A percentile compares a stretch with the other conserved stretches of the same genome.
Evolutionary conservation across 2,329 filamentous ascomycete species (phyloP).

Genomic region (Pseudocercospora fijiensis): DNA sequence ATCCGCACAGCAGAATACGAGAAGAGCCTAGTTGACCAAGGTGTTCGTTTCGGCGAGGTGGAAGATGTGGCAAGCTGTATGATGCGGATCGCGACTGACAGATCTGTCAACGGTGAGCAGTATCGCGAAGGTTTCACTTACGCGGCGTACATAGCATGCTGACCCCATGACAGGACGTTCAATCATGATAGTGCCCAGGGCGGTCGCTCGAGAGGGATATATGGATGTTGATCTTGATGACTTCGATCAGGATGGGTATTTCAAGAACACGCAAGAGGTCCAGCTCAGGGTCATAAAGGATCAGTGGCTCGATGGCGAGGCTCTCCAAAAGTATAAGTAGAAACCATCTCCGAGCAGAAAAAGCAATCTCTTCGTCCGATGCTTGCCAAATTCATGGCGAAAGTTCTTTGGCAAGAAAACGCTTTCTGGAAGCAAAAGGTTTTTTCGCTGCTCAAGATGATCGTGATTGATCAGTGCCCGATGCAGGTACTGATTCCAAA

Average conservation of each 20-base stretch:
- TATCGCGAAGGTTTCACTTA: not conserved
- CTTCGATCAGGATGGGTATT: not conserved
- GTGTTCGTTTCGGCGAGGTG: conserved; percentile 41
- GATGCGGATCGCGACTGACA: conserved; percentile 32
- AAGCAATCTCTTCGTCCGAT: not conserved
- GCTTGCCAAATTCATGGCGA: not conserved
- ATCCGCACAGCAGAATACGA: conserved; percentile 44
- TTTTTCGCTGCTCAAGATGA: not conserved
- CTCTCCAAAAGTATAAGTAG: not conserved
- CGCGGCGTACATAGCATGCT: not conserved
- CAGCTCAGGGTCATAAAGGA: conserved; percentile 13
- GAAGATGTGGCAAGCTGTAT: conserved; percentile 39
- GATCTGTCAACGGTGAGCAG: conserved; percentile 5
- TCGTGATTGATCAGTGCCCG: too few relatives aligned
- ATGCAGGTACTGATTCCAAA: too few relatives aligned
- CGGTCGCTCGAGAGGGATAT: conserved; percentile 20
- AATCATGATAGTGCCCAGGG: conserved; percentile 23
- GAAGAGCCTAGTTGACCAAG: conserved; percentile 42
- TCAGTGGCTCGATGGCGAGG: conserved; percentile 10
- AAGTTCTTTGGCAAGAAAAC: too few relatives aligned
- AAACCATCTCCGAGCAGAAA: not conserved
- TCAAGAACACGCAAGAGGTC: not conserved
- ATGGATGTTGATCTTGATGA: conserved; percentile 26
- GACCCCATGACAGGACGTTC: conserved; percentile 19
- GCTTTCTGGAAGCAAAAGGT: too few relatives aligned